These are phyloP conservation scores for Penicillium sp. DNA, from an alignment of 2,329 filamentous ascomycete genomes.

Conservation along the genomic window DNA sequence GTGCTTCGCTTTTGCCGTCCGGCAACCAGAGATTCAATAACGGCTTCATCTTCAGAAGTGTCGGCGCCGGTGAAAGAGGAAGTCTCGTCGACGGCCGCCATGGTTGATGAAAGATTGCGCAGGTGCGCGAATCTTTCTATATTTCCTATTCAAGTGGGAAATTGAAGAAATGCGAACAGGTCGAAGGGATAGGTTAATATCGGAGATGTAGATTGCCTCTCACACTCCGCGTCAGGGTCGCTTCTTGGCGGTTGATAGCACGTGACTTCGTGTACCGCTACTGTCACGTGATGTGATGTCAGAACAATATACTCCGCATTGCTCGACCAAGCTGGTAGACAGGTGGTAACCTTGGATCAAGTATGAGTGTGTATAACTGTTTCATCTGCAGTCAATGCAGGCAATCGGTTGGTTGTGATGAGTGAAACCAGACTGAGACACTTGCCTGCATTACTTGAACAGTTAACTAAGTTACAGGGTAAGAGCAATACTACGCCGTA, in stretches of 20 bases:
- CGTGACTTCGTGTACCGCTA: neutral
- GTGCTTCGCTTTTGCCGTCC: constrained; percentile 69
- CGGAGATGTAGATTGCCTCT: neutral
- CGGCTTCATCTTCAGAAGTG: constrained; percentile 21
- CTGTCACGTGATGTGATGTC: neutral
- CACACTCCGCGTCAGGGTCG: neutral
- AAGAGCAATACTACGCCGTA: neutral
- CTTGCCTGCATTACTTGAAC: too few species aligned
- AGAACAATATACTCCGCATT: too few species aligned
- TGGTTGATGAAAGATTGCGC: neutral
- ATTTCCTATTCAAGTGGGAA: neutral
- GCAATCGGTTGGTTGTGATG: neutral
- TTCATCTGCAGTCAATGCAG: neutral
- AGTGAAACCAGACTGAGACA: neutral
- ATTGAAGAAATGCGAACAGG: neutral
- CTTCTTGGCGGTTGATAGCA: neutral
- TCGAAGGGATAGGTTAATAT: neutral
- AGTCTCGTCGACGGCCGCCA: constrained; percentile 23
- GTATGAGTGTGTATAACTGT: neutral
- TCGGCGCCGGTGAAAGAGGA: constrained; percentile 23
- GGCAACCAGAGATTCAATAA: constrained; percentile 29
- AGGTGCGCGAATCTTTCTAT: neutral
- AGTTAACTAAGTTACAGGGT: too few species aligned
- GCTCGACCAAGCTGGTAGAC: too few species aligned
- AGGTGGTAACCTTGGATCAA: too few species aligned